Conservation (phyloP, 495 filamentous ascomycete species). For the Neurospora discreta region DNA sequence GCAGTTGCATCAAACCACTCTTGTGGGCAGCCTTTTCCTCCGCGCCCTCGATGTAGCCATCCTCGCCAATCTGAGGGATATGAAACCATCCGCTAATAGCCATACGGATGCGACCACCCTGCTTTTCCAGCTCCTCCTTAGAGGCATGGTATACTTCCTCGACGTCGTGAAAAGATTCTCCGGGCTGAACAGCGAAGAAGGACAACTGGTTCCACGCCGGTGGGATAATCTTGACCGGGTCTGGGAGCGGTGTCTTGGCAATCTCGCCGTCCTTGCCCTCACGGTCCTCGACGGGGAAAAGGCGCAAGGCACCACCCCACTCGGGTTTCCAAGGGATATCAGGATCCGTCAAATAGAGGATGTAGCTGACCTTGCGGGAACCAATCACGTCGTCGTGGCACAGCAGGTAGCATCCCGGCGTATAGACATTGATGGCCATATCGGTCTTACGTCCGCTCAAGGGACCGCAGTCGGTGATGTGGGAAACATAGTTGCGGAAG, state of each 20-base stretch:
- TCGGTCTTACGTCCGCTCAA: conserved; percentile 93
- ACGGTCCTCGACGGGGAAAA: conserved; percentile 65
- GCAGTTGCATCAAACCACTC: conserved; percentile 81
- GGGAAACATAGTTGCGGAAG: conserved; percentile 81
- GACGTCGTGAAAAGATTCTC: conserved; percentile 96
- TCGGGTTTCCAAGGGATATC: conserved; percentile 81
- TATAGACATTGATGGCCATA: conserved; percentile 99
- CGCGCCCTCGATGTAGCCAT: conserved; percentile 81
- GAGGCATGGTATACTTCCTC: conserved; percentile 80
- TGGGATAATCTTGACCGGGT: conserved; percentile 66
- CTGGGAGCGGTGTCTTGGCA: conserved; percentile 64
- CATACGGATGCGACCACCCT: conserved; percentile 74
- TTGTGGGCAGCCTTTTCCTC: conserved; percentile 79
- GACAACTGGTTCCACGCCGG: conserved; percentile 95
- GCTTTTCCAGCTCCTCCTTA: conserved; percentile 42
- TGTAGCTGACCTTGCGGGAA: conserved; percentile 85
- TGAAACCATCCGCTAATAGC: conserved; percentile 99
- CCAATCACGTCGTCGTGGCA: conserved; percentile 99
- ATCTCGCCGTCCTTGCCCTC: conserved; percentile 55
- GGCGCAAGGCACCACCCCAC: conserved; percentile 86
- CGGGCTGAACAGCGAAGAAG: conserved; percentile 96
- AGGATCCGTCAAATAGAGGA: conserved; percentile 90
- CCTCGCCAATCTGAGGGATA: conserved; percentile 90
- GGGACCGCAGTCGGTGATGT: conserved; percentile 71
- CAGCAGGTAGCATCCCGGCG: conserved; percentile 85